A percentile compares a stretch with the other conserved stretches of the same genome.
Evolutionary conservation across 352 stramenopile genomes (phyloP).

Genomic region (Phytophthora hybrid): DNA sequence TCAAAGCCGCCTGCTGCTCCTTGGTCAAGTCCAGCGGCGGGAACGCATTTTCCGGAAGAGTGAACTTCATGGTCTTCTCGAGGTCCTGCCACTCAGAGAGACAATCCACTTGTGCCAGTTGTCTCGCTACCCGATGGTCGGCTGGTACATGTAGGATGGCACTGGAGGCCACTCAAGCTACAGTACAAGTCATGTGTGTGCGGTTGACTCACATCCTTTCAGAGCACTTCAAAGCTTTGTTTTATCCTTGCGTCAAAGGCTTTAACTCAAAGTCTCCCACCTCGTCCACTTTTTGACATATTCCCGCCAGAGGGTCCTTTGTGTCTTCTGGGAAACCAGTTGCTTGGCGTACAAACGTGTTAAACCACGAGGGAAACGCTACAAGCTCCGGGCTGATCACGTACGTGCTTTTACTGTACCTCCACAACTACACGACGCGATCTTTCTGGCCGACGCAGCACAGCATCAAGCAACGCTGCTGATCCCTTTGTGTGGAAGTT

Average conservation of each 20-base stretch:
- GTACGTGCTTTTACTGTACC: background rate
- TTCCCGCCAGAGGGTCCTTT: constrained; percentile 2
- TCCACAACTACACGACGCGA: background rate
- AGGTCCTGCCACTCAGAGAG: background rate
- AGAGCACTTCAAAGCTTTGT: constrained; percentile 4
- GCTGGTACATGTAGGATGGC: background rate
- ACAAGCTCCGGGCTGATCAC: background rate
- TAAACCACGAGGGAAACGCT: background rate
- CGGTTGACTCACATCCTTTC: background rate
- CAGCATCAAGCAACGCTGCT: background rate
- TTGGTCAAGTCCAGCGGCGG: constrained; percentile 38
- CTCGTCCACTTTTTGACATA: constrained; percentile 1
- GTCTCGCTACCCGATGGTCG: background rate
- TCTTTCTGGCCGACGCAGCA: background rate
- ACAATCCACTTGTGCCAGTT: constrained; percentile 6
- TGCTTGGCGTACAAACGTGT: background rate
- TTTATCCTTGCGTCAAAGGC: background rate
- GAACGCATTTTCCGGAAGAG: constrained; percentile 44
- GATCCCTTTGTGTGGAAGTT: background rate
- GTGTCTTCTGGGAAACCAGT: constrained; percentile 1
- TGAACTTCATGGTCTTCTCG: constrained; percentile 42
- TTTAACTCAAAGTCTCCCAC: background rate
- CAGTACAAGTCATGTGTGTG: too few relatives aligned
- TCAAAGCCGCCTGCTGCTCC: constrained; percentile 34
- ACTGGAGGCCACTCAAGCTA: too few relatives aligned